Percentiles rank a stretch among this genome's conserved stretches.
Evolutionary conservation across 2,329 filamentous ascomycete species (phyloP).

Genomic region (Chaetomium sp.): DNA sequence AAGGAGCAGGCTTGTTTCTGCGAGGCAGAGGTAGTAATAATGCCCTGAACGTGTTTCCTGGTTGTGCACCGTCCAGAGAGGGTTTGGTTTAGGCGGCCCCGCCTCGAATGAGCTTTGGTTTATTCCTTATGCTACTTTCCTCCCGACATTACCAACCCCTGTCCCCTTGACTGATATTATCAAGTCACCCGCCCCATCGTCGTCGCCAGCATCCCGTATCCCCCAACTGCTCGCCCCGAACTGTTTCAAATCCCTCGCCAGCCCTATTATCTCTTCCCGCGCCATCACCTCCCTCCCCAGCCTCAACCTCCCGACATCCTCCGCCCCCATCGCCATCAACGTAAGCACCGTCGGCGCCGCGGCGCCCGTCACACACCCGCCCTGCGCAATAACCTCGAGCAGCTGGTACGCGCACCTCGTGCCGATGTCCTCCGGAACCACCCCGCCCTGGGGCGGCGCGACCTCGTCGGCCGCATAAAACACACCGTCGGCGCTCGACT

Average conservation of each 20-base stretch:
- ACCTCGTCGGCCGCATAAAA: constrained; percentile 85
- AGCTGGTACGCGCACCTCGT: constrained; percentile 86
- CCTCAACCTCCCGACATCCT: constrained; percentile 87
- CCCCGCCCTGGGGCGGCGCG: constrained; percentile 74
- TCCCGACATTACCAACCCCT: constrained; percentile 91
- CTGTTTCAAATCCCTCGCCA: constrained; percentile 82
- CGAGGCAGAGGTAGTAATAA: constrained; percentile 27
- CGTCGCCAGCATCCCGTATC: constrained; percentile 71
- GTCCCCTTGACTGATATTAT: constrained; percentile 89
- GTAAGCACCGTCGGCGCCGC: constrained; percentile 76
- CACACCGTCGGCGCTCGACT: constrained; percentile 78
- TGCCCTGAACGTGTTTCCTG: neutral
- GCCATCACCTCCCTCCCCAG: constrained; percentile 81
- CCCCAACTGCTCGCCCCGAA: constrained; percentile 94
- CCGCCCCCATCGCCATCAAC: constrained; percentile 96
- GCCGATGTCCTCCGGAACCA: constrained; percentile 87
- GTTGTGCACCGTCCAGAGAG: neutral
- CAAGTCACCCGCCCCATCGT: constrained; percentile 67
- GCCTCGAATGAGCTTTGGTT: neutral
- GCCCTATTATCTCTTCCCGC: constrained; percentile 74
- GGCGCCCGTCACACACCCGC: constrained; percentile 76
- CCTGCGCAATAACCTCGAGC: constrained; percentile 77
- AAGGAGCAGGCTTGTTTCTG: constrained; percentile 40
- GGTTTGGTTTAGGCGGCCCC: neutral
- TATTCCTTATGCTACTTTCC: constrained; percentile 69